Conservation (phyloP, 2,329 filamentous ascomycete genomes). For the Pseudogymnoascus sp. region DNA sequence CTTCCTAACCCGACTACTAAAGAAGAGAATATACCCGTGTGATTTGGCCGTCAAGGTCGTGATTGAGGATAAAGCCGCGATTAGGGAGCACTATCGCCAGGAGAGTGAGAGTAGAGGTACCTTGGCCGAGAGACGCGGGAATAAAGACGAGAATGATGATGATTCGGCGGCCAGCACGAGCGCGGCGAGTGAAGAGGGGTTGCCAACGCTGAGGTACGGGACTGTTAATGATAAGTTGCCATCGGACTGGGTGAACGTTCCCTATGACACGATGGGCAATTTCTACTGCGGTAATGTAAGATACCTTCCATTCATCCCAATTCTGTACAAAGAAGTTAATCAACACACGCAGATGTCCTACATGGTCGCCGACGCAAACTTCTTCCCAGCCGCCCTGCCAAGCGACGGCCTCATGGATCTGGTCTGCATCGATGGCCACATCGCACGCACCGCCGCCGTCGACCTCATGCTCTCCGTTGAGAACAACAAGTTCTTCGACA, state of each 20-base stretch:
- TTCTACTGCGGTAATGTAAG: slow-evolving; percentile 86
- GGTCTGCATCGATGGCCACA: slow-evolving; percentile 67
- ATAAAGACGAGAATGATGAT: slow-evolving; percentile 24
- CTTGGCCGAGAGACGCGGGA: slow-evolving; percentile 22
- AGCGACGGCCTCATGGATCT: slow-evolving; percentile 82
- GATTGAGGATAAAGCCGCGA: slow-evolving; percentile 62
- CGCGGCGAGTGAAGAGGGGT: slow-evolving; percentile 34
- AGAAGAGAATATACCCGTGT: slow-evolving; percentile 75
- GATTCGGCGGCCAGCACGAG: slow-evolving; percentile 25
- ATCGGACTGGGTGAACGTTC: slow-evolving; percentile 63
- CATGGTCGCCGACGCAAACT: slow-evolving; percentile 79
- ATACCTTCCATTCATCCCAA: slow-evolving; percentile 12
- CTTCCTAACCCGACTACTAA: slow-evolving; percentile 66
- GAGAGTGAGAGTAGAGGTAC: slow-evolving; percentile 27
- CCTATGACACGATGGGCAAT: slow-evolving; percentile 72
- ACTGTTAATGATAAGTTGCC: slow-evolving; percentile 71
- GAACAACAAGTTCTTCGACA: slow-evolving; percentile 68
- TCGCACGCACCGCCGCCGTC: slow-evolving; percentile 57
- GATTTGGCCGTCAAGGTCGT: slow-evolving; percentile 81
- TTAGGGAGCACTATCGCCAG: slow-evolving; percentile 64
- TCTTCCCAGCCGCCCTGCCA: slow-evolving; percentile 76
- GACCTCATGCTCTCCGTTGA: slow-evolving; percentile 65
- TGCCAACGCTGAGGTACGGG: slow-evolving; percentile 71
- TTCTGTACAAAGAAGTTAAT: background rate
- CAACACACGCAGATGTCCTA: slow-evolving; percentile 61